Evolutionary conservation across 331 rosid species (phyloP).

Genomic region (Erythrophleum ivorense): DNA sequence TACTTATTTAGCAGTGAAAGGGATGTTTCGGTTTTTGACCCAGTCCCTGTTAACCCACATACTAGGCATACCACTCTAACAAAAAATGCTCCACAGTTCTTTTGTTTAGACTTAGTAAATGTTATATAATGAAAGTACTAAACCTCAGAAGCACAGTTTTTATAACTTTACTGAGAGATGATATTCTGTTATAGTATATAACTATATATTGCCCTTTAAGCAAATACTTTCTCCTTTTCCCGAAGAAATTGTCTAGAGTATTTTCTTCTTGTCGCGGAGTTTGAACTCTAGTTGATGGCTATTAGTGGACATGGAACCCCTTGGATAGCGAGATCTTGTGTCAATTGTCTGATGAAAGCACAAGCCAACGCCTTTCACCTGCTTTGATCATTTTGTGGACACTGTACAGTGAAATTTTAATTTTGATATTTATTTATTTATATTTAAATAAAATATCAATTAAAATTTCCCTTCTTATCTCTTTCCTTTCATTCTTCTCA

Average conservation of each 20-base stretch:
- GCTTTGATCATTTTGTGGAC: no score
- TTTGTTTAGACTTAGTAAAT: slow-evolving; percentile 22
- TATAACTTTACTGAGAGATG: slow-evolving; percentile 5
- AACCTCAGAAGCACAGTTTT: slow-evolving; percentile 27
- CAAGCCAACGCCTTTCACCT: no score
- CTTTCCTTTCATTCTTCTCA: no score
- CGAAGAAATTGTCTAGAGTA: neutral
- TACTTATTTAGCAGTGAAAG: slow-evolving; percentile 3
- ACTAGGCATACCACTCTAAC: neutral
- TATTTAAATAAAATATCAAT: no score
- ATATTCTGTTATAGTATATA: neutral
- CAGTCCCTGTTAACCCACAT: neutral
- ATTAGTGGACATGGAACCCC: neutral
- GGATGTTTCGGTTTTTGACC: slow-evolving; percentile 35
- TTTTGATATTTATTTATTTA: no score
- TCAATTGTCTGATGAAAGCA: no score
- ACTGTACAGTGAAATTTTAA: no score
- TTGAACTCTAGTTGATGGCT: neutral
- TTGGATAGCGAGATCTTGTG: neutral
- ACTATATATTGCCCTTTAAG: neutral
- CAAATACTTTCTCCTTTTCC: neutral
- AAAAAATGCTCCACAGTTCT: neutral
- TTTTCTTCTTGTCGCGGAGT: neutral
- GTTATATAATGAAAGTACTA: slow-evolving; percentile 26
- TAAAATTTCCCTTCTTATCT: no score